A percentile compares a stretch with the other conserved stretches of the same genome.
phyloP scores from a whole-genome alignment of 306 rosid genomes.

The Psophocarpus tetragonolobus region DNA sequence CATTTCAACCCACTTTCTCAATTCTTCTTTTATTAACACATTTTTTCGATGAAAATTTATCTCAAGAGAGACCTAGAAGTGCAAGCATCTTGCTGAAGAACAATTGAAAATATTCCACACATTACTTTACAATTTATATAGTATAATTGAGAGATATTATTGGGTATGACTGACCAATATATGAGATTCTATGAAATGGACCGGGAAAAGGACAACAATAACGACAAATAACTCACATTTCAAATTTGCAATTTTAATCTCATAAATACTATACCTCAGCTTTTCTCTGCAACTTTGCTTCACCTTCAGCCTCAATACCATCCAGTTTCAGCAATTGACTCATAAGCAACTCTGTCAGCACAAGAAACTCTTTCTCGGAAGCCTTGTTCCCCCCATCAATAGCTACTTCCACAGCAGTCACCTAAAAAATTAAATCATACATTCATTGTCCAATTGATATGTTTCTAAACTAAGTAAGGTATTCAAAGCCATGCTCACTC shows the following conservation, averaged over 20 bases:
- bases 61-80: not conserved
- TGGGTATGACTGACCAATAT: not conserved
- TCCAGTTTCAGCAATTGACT: constrained; percentile 84
- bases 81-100: constrained; percentile 20
- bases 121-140: constrained; percentile 1
- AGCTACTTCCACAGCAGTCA: constrained; percentile 61
- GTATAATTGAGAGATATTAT: not conserved
- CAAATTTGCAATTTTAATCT: constrained; percentile 15
- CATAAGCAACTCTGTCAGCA: constrained; percentile 80
- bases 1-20: not conserved
- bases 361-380: constrained; percentile 68
- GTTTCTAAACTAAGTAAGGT: constrained; percentile 4
- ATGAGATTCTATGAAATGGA: not conserved
- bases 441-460: constrained; percentile 4
- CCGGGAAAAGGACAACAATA: not conserved
- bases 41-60: not conserved
- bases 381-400: constrained; percentile 62
- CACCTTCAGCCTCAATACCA: constrained; percentile 84
- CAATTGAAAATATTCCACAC: not conserved
- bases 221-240: not conserved
- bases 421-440: constrained; percentile 48
- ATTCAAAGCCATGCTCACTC: constrained; percentile 50
- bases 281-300: constrained; percentile 74
- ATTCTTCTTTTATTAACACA: not conserved
- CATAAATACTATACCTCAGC: constrained; percentile 72